Conservation (phyloP, 805 yeast genomes). For the Metschnikowia baotianmanensis region DNA sequence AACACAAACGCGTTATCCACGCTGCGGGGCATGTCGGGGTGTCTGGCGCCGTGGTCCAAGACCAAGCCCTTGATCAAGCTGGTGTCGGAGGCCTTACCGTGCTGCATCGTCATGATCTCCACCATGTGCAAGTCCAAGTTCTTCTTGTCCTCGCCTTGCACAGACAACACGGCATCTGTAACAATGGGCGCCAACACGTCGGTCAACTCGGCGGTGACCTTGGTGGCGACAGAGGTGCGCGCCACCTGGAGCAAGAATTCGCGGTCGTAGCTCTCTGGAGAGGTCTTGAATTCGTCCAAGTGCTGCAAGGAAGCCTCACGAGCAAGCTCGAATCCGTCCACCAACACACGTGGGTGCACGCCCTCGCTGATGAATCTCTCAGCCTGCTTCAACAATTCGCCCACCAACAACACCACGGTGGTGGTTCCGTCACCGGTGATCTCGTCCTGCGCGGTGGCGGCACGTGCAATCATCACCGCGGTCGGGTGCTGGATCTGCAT, state of each 20-base stretch:
- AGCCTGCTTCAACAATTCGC: conserved; percentile 92
- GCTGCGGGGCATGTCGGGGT: conserved; percentile 96
- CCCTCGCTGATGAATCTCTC: conserved; percentile 91
- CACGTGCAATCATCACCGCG: conserved; percentile 69
- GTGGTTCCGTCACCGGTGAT: conserved; percentile 99
- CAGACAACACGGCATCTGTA: conserved; percentile 90
- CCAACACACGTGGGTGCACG: conserved; percentile 89
- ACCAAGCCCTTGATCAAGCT: conserved; percentile 84
- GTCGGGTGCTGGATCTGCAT: conserved; percentile 81
- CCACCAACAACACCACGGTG: conserved; percentile 89
- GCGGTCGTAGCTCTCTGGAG: conserved; percentile 61
- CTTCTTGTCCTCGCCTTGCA: conserved; percentile 48
- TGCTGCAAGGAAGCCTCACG: conserved; percentile 69
- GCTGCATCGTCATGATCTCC: conserved; percentile 98
- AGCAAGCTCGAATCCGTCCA: conserved; percentile 93
- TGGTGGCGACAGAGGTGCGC: conserved; percentile 82
- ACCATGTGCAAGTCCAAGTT: conserved; percentile 91
- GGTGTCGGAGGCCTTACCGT: conserved; percentile 80
- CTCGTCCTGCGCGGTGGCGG: conserved; percentile 98
- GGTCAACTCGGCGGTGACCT: conserved; percentile 73
- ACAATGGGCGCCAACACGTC: conserved; percentile 89
- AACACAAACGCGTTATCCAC: conserved; percentile 81
- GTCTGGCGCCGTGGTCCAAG: conserved; percentile 97
- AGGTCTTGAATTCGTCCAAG: conserved; percentile 63
- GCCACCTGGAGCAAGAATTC: conserved; percentile 92